These are phyloP conservation scores for Sanghuangporus baumii DNA, from an alignment of 1,284 basidiomycete genomes.

Conservation along the genomic window DNA sequence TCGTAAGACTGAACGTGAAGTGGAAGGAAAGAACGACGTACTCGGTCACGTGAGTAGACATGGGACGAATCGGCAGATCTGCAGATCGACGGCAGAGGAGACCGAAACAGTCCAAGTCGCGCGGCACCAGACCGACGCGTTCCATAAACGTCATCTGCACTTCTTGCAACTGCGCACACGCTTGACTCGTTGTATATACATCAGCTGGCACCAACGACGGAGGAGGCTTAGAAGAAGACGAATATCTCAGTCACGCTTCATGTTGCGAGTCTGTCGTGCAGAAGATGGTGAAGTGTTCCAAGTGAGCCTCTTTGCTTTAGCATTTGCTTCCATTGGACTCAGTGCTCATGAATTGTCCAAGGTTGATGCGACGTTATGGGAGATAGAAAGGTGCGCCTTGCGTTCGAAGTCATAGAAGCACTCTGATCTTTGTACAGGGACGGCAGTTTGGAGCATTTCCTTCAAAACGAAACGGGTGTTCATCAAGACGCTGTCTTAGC, in stretches of 20 bases:
- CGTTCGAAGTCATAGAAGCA: neutral
- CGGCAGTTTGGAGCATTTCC: conserved; percentile 57
- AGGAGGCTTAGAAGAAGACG: neutral
- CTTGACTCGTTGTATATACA: neutral
- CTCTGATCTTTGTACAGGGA: conserved; percentile 32
- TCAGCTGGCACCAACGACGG: neutral
- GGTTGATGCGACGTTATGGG: conserved; percentile 61
- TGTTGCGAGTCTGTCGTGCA: conserved; percentile 71
- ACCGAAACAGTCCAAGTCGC: neutral
- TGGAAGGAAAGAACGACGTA: neutral
- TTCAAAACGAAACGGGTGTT: conserved; percentile 62
- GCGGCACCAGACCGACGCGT: neutral
- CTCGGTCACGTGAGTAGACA: neutral
- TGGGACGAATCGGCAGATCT: neutral
- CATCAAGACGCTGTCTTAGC: conserved; percentile 63
- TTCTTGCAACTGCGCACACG: neutral
- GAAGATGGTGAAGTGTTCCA: conserved; percentile 61
- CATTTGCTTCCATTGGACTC: neutral
- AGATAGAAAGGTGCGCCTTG: conserved; percentile 58
- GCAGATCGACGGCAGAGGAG: neutral
- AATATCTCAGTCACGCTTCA: conserved; percentile 22
- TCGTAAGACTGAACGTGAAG: neutral
- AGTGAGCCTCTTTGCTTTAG: conserved; percentile 26
- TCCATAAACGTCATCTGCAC: neutral
- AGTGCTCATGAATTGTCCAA: conserved; percentile 23